phyloP scores from a whole-genome alignment of 768 basidiomycete genomes.

The Cantharellus anzutake region DNA sequence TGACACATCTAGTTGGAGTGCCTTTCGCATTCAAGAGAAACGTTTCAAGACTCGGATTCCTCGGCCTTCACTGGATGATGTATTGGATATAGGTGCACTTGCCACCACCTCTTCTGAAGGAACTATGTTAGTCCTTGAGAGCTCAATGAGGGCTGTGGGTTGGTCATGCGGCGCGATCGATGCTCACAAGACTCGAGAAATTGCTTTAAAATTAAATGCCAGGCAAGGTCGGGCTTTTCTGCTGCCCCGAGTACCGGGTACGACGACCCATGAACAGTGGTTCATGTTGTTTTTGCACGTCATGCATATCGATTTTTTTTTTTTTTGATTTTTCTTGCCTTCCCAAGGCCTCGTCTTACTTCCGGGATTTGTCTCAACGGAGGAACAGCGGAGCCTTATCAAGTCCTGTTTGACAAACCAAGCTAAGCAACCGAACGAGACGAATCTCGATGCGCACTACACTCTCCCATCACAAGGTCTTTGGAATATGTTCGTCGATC shows the following conservation, averaged over 20 bases:
- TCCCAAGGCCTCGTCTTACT: constrained; percentile 62
- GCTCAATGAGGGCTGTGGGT: constrained; percentile 24
- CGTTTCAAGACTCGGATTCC: constrained; percentile 62
- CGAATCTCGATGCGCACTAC: constrained; percentile 82
- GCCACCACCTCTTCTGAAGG: constrained; percentile 17
- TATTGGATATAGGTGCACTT: constrained; percentile 35
- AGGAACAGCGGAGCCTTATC: constrained; percentile 49
- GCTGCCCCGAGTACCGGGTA: constrained; percentile 19
- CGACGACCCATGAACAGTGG: constrained; percentile 6
- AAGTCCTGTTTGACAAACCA: constrained; percentile 58
- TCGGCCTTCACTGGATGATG: constrained; percentile 47
- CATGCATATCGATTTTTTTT: constrained; percentile 37
- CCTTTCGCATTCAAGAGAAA: constrained; percentile 65
- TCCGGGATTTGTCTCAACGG: constrained; percentile 45
- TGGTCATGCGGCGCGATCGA: constrained; percentile 19
- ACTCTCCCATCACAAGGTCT: constrained; percentile 51
- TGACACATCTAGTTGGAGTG: neutral
- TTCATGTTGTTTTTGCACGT: constrained; percentile 16
- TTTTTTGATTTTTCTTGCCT: neutral
- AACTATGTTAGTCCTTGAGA: constrained; percentile 24
- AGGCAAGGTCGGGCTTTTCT: neutral
- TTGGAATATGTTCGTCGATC: constrained; percentile 31
- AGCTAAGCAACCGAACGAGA: constrained; percentile 64
- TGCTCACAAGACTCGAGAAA: constrained; percentile 19
- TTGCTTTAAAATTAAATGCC: constrained; percentile 6